Percentiles rank a stretch among this genome's conserved stretches.
Evolutionary conservation across 73 alveolate genomes (phyloP).

Genomic region (Durusdinium trenchii): DNA sequence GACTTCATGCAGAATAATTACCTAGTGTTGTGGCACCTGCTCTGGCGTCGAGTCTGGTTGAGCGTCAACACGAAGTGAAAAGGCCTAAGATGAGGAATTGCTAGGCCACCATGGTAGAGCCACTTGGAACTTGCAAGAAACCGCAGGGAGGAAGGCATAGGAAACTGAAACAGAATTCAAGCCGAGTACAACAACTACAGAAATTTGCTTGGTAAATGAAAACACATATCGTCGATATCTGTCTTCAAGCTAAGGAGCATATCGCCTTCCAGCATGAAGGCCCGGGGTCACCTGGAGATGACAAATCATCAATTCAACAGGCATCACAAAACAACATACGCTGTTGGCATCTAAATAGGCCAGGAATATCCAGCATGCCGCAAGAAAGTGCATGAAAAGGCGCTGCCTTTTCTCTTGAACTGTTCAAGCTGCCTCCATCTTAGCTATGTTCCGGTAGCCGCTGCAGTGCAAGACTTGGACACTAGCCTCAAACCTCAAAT

Average conservation of each 20-base stretch:
- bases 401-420: not conserved
- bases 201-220: not conserved
- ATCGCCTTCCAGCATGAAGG: constrained; percentile 5
- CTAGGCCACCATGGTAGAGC: not conserved
- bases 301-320: not conserved
- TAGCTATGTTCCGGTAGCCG: constrained; percentile 42
- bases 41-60: constrained; percentile 46
- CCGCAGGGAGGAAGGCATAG: not conserved
- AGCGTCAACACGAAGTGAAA: constrained; percentile 38
- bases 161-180: not conserved
- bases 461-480: constrained; percentile 18
- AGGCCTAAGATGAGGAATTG: not conserved
- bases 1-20: not conserved
- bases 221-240: not conserved
- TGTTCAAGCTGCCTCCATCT: constrained; percentile 3
- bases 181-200: too few species aligned
- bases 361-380: too few species aligned
- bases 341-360: too few species aligned
- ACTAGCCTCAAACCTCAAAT: constrained; percentile 36
- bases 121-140: not conserved
- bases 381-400: too few species aligned
- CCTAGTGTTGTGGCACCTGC: not conserved
- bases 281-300: constrained; percentile 52
- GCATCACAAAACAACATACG: too few species aligned
- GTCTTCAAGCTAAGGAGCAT: not conserved